Evolutionary conservation across 495 filamentous ascomycete genomes (phyloP).

Genomic region (Thozetella sp.): DNA sequence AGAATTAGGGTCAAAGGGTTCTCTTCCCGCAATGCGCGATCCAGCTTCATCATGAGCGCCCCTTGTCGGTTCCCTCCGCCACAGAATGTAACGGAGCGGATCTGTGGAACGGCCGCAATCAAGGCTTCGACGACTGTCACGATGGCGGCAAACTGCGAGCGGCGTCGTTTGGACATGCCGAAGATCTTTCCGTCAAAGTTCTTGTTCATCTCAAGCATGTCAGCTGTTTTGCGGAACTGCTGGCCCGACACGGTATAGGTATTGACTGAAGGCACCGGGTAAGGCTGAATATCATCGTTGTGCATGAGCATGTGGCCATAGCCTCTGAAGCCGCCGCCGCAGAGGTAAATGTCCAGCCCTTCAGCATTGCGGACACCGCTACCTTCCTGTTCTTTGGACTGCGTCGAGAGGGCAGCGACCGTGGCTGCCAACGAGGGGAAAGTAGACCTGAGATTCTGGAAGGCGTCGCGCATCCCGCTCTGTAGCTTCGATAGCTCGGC

Average conservation of each 20-base stretch:
- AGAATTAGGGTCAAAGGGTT: slow-evolving; percentile 59
- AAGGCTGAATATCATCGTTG: slow-evolving; percentile 65
- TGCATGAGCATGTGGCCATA: slow-evolving; percentile 87
- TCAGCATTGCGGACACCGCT: slow-evolving; percentile 31
- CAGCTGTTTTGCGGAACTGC: slow-evolving; percentile 62
- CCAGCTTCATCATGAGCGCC: slow-evolving; percentile 68
- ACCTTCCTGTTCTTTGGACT: slow-evolving; percentile 41
- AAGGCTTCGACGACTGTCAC: slow-evolving; percentile 75
- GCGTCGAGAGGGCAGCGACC: slow-evolving; percentile 49
- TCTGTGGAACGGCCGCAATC: slow-evolving; percentile 65
- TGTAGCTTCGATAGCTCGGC: slow-evolving; percentile 59
- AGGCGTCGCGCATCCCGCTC: slow-evolving; percentile 61
- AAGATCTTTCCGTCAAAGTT: slow-evolving; percentile 65
- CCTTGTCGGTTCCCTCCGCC: slow-evolving; percentile 87
- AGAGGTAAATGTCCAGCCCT: slow-evolving; percentile 79
- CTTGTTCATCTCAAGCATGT: slow-evolving; percentile 57
- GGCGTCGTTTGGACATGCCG: slow-evolving; percentile 80
- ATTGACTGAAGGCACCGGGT: slow-evolving; percentile 85
- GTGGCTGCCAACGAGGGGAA: slow-evolving; percentile 47
- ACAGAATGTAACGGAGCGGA: slow-evolving; percentile 78
- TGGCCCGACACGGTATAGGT: slow-evolving; percentile 67
- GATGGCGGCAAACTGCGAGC: slow-evolving; percentile 82
- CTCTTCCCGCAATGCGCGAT: slow-evolving; percentile 54
- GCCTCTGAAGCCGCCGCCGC: slow-evolving; percentile 87
- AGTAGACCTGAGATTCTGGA: slow-evolving; percentile 58